Evolutionary conservation across 2,329 filamentous ascomycete genomes (phyloP).

Genomic region (Lasiodiplodia citricola): DNA sequence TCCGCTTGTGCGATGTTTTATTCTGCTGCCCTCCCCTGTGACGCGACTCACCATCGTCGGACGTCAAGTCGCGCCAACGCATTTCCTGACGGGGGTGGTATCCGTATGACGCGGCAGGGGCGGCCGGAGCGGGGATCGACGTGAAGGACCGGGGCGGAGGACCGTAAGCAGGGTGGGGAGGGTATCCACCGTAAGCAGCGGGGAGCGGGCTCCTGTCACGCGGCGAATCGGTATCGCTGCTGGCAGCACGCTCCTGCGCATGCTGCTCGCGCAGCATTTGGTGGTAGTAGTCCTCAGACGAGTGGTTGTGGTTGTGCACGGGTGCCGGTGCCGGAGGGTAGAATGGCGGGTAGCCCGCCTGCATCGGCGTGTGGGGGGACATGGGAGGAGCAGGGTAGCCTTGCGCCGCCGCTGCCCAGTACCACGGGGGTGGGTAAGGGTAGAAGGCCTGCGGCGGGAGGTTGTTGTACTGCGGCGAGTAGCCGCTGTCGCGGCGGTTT

Average conservation of each 20-base stretch:
- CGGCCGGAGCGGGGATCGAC: not conserved
- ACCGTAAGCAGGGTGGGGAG: not conserved
- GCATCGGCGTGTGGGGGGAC: not conserved
- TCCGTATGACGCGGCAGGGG: not conserved
- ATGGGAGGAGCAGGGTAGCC: not conserved
- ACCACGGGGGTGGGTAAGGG: constrained; percentile 16
- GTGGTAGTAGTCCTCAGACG: constrained; percentile 22
- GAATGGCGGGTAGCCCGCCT: not conserved
- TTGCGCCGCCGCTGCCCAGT: not conserved
- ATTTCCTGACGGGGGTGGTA: constrained; percentile 11
- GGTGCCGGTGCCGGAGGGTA: not conserved
- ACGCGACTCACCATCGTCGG: not conserved
- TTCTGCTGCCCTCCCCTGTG: not conserved
- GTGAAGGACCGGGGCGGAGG: not conserved
- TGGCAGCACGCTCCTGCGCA: not conserved
- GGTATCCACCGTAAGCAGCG: not conserved
- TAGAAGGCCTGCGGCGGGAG: constrained; percentile 12
- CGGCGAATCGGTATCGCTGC: not conserved
- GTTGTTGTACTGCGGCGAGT: constrained; percentile 13
- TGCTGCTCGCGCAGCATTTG: constrained; percentile 18
- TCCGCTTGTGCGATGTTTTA: constrained; percentile 3
- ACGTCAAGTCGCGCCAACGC: constrained; percentile 19
- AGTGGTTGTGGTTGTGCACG: not conserved
- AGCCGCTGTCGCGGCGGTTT: constrained; percentile 18
- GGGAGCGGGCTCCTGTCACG: not conserved